Evolutionary conservation across 768 basidiomycete genomes (phyloP).

Genomic region (Serendipita indica): DNA sequence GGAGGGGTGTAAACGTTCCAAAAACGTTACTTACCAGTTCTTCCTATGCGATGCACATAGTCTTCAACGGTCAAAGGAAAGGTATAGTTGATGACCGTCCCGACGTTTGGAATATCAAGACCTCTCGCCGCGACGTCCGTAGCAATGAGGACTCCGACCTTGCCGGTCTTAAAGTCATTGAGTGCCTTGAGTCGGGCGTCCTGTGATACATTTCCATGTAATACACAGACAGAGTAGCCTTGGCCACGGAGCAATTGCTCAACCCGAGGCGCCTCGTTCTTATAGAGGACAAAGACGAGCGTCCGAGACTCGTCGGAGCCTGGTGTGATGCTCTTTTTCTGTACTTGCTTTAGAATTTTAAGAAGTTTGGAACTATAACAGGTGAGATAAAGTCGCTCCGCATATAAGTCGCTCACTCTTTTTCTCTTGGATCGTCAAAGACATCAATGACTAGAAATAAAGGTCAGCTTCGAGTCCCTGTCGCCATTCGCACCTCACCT

Average conservation of each 20-base stretch:
- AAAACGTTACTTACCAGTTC: conserved; percentile 51
- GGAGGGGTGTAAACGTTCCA: neutral
- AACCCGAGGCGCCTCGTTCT: conserved; percentile 90
- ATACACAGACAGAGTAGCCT: conserved; percentile 62
- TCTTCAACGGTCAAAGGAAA: conserved; percentile 94
- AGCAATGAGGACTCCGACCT: conserved; percentile 72
- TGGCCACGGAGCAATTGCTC: conserved; percentile 59
- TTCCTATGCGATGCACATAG: conserved; percentile 79
- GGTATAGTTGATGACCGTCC: conserved; percentile 90
- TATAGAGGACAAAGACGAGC: conserved; percentile 91
- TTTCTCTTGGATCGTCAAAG: conserved; percentile 67
- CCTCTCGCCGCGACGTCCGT: conserved; percentile 97
- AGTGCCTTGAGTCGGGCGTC: conserved; percentile 68
- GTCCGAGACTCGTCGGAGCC: conserved; percentile 47
- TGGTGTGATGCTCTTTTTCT: conserved; percentile 33
- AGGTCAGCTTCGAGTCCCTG: neutral
- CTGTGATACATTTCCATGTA: conserved; percentile 90
- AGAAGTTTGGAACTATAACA: conserved; percentile 1
- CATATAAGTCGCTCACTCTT: conserved; percentile 48
- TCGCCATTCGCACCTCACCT: conserved; percentile 18
- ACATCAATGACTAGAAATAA: conserved; percentile 52
- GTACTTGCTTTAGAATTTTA: conserved; percentile 14
- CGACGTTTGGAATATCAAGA: conserved; percentile 92
- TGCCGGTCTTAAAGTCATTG: conserved; percentile 73
- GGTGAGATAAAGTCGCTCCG: neutral